Evolutionary conservation across 805 yeast genomes (phyloP).

Genomic region (Nakazawaea wyomingensis): DNA sequence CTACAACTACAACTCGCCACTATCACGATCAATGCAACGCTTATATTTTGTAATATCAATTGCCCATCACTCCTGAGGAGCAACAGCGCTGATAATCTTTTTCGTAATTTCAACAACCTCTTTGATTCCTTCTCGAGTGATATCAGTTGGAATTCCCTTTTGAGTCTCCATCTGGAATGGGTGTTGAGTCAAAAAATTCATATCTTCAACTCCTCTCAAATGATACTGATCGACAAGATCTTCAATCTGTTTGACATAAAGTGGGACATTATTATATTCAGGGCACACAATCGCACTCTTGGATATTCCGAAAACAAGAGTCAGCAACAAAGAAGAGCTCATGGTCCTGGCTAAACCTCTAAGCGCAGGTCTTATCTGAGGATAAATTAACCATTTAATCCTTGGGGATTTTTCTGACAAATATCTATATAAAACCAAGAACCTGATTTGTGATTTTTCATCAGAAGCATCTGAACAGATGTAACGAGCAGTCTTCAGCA

Average conservation of each 20-base stretch:
- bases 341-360: slow-evolving; percentile 8
- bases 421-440: slow-evolving; percentile 11
- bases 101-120: slow-evolving; percentile 1
- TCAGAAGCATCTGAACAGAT: slow-evolving; percentile 8
- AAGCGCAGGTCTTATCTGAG: slow-evolving; percentile 7
- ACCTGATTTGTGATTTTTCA: slow-evolving; percentile 12
- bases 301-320: slow-evolving; percentile 9
- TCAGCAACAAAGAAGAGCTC: slow-evolving; percentile 9
- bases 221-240: slow-evolving; percentile 19
- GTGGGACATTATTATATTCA: slow-evolving; percentile 23
- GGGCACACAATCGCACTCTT: slow-evolving; percentile 23
- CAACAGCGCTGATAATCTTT: slow-evolving; percentile 6
- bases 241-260: slow-evolving; percentile 18
- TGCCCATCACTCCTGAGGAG: slow-evolving; percentile 2
- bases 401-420: slow-evolving; percentile 7
- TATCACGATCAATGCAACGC: too few relatives aligned
- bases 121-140: neutral
- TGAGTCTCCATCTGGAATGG: slow-evolving; percentile 12
- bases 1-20: too few relatives aligned
- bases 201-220: slow-evolving; percentile 18
- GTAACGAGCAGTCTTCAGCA: slow-evolving; percentile 9
- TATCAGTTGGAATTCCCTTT: neutral
- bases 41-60: too few relatives aligned
- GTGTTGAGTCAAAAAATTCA: slow-evolving; percentile 15
- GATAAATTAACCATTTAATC: slow-evolving; percentile 18